Evolutionary conservation across 2,329 filamentous ascomycete species (phyloP).

Genomic region (Harringtonia aguacate): DNA sequence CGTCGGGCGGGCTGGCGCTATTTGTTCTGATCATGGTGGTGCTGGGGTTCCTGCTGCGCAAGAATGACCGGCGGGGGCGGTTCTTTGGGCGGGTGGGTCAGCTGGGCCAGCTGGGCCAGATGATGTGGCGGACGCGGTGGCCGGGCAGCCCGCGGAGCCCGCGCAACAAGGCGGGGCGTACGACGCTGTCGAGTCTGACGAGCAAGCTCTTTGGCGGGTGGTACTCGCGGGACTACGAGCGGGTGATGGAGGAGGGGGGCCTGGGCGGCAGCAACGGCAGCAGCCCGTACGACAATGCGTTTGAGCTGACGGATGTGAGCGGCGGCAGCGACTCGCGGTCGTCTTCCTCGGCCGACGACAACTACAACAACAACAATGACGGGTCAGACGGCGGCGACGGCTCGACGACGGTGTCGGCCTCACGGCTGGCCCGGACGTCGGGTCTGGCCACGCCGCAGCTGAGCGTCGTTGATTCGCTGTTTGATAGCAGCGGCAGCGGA

Average conservation of each 20-base stretch:
- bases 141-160: conserved; percentile 32
- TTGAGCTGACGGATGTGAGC: conserved; percentile 65
- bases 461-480: conserved; percentile 34
- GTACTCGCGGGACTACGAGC: conserved; percentile 56
- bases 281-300: no score
- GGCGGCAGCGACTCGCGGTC: no score
- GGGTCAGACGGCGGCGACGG: conserved; percentile 17
- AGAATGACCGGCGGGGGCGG: conserved; percentile 61
- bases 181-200: conserved; percentile 37
- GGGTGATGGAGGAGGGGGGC: conserved; percentile 75
- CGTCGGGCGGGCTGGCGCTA: conserved; percentile 65
- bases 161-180: conserved; percentile 11
- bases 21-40: conserved; percentile 63
- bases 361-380: conserved; percentile 54
- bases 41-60: conserved; percentile 63
- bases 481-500: conserved; percentile 32
- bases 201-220: conserved; percentile 55
- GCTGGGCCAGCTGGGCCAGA: conserved; percentile 37
- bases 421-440: conserved; percentile 33
- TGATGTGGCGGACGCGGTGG: conserved; percentile 30
- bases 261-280: no score
- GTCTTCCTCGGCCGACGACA: no score
- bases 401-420: conserved; percentile 1
- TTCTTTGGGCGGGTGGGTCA: conserved; percentile 17
- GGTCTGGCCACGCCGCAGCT: conserved; percentile 59